These are phyloP conservation scores for Erodium texanum DNA, from an alignment of 441 rosid genomes.

Conservation along the genomic window DNA sequence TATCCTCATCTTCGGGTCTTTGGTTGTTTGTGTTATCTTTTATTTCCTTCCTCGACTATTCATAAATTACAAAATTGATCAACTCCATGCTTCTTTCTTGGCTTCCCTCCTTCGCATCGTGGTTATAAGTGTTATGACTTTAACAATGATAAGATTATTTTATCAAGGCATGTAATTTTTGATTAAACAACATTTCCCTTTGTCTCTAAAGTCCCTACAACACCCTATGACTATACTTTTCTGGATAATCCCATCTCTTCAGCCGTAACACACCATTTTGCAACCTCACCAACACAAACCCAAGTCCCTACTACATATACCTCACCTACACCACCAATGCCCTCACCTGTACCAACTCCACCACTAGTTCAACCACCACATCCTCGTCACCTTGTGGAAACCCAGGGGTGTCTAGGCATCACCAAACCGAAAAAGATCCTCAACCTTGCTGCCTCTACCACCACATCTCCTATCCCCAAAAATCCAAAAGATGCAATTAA, in stretches of 20 bases:
- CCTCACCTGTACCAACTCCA: too few species aligned
- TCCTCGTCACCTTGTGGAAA: too few species aligned
- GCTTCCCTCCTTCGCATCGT: neutral
- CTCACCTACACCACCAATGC: too few species aligned
- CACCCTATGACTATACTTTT: too few species aligned
- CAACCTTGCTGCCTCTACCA: neutral
- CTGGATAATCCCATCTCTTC: neutral
- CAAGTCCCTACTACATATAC: too few species aligned
- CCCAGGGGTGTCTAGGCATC: neutral
- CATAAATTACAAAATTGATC: neutral
- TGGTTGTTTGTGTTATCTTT: neutral
- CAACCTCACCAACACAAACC: too few species aligned
- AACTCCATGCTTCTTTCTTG: neutral
- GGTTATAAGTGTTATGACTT: neutral
- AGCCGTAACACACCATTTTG: too few species aligned
- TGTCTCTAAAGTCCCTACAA: neutral
- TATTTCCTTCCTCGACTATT: neutral
- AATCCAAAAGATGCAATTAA: neutral
- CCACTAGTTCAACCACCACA: too few species aligned
- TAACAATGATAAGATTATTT: too few species aligned
- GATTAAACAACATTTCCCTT: neutral
- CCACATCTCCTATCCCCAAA: neutral
- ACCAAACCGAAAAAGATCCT: neutral
- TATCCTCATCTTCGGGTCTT: too few species aligned
- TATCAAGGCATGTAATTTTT: neutral